These are phyloP conservation scores for Phytophthora lateralis DNA, from an alignment of 352 stramenopile species.

Conservation along the genomic window DNA sequence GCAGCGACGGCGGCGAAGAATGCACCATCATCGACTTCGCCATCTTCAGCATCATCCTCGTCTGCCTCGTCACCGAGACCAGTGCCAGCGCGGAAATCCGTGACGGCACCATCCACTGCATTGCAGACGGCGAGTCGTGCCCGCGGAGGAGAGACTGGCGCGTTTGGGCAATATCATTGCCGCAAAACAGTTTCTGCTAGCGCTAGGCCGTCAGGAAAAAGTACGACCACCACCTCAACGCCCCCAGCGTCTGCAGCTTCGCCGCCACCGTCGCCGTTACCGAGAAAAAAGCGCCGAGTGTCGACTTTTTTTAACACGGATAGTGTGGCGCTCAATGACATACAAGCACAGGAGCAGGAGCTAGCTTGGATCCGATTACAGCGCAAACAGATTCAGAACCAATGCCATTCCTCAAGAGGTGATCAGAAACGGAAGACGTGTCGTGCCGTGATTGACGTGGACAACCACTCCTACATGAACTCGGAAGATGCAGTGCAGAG, in stretches of 20 bases:
- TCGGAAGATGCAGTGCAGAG: slow-evolving; percentile 3
- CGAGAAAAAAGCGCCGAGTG: slow-evolving; percentile 30
- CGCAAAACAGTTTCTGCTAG: slow-evolving; percentile 21
- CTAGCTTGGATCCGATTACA: slow-evolving; percentile 40
- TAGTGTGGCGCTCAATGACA: slow-evolving; percentile 31
- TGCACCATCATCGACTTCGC: slow-evolving; percentile 1
- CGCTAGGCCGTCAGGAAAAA: not conserved
- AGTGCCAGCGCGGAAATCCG: slow-evolving; percentile 13
- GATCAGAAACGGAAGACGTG: slow-evolving; percentile 13
- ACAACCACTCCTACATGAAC: slow-evolving; percentile 20
- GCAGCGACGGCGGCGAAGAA: not conserved
- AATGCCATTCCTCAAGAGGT: slow-evolving; percentile 5
- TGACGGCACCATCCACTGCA: not conserved
- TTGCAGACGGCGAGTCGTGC: not conserved
- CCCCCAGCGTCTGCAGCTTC: not conserved
- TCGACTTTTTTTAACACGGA: slow-evolving; percentile 28
- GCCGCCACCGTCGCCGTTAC: slow-evolving; percentile 8
- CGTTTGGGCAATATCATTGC: slow-evolving; percentile 16
- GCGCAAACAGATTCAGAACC: slow-evolving; percentile 28
- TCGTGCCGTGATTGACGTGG: slow-evolving; percentile 21
- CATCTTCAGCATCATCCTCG: slow-evolving; percentile 20
- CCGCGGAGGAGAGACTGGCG: slow-evolving; percentile 14
- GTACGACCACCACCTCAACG: not conserved
- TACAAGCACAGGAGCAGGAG: slow-evolving; percentile 51
- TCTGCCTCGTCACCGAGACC: slow-evolving; percentile 13